These are phyloP conservation scores for Cladophialophora carrionii DNA, from an alignment of 2,329 filamentous ascomycete species.

Conservation along the genomic window DNA sequence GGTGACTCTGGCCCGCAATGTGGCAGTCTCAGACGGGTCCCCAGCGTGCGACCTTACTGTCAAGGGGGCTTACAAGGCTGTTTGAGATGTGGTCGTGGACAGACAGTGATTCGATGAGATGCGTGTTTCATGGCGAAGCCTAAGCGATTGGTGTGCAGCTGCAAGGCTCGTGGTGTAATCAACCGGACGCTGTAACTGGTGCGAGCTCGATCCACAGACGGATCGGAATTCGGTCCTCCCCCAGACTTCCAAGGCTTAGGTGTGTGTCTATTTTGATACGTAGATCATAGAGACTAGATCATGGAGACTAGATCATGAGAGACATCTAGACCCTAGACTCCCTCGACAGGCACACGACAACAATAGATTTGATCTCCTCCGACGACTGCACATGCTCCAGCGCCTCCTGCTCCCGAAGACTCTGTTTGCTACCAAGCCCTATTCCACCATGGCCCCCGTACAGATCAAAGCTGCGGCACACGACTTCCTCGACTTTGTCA, in stretches of 20 bases:
- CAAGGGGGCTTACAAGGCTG: slow-evolving; percentile 5
- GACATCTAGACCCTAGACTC: too few species aligned
- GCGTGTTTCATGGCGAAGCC: slow-evolving; percentile 16
- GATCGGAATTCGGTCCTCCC: slow-evolving; percentile 10
- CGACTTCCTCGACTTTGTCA: slow-evolving; percentile 92
- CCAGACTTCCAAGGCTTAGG: background rate
- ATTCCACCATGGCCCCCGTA: slow-evolving; percentile 40
- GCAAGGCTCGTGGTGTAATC: slow-evolving; percentile 2
- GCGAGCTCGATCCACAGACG: background rate
- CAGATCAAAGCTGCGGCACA: slow-evolving; percentile 58
- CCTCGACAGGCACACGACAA: background rate
- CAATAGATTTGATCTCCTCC: background rate
- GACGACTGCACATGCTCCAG: slow-evolving; percentile 29
- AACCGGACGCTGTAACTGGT: slow-evolving; percentile 4
- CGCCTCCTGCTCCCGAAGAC: slow-evolving; percentile 14
- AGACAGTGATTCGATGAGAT: slow-evolving; percentile 30
- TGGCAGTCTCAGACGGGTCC: slow-evolving; percentile 12
- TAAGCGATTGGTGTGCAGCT: slow-evolving; percentile 9
- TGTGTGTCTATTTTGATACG: too few species aligned
- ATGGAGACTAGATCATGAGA: background rate
- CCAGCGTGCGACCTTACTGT: slow-evolving; percentile 1
- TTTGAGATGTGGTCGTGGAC: slow-evolving; percentile 27
- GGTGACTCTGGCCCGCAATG: slow-evolving; percentile 8
- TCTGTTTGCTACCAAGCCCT: slow-evolving; percentile 15
- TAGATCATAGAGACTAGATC: too few species aligned